A percentile compares a stretch with the other conserved stretches of the same genome.
Conservation (phyloP, 176 grass and related monocot species). For the maize (Zea mays) region DNA sequence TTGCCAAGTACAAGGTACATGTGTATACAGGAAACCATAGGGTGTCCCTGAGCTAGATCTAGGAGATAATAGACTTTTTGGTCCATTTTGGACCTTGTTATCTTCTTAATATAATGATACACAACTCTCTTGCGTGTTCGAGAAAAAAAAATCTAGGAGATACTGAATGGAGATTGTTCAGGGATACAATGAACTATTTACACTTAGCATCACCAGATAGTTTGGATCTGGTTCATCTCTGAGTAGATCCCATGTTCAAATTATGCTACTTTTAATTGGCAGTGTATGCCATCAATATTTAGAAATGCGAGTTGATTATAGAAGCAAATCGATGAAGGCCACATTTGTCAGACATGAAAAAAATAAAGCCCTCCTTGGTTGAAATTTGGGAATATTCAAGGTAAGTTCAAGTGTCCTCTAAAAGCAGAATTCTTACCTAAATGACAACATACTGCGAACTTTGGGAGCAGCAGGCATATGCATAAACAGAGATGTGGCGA, state of each 20-base stretch:
- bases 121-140: no score
- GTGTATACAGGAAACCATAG: background rate
- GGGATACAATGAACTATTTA: background rate
- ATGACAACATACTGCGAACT: conserved; percentile 90
- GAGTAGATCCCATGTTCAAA: background rate
- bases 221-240: conserved; percentile 13
- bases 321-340: background rate
- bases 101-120: no score
- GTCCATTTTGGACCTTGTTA: no score
- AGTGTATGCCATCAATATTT: background rate
- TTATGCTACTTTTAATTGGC: conserved; percentile 11
- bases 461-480: conserved; percentile 86
- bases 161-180: conserved; percentile 6
- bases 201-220: background rate
- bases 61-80: no score
- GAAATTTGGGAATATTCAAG: conserved; percentile 4
- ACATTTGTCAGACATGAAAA: conserved; percentile 7
- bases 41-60: background rate
- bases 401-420: background rate
- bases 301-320: conserved; percentile 7
- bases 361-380: background rate
- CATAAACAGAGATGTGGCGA: conserved; percentile 96
- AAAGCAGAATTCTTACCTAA: conserved; percentile 61
- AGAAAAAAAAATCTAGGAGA: background rate
- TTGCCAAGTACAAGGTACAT: background rate